Base-by-base conservation (phyloP, 306 rosid species). In the Cucumis melo region DNA sequence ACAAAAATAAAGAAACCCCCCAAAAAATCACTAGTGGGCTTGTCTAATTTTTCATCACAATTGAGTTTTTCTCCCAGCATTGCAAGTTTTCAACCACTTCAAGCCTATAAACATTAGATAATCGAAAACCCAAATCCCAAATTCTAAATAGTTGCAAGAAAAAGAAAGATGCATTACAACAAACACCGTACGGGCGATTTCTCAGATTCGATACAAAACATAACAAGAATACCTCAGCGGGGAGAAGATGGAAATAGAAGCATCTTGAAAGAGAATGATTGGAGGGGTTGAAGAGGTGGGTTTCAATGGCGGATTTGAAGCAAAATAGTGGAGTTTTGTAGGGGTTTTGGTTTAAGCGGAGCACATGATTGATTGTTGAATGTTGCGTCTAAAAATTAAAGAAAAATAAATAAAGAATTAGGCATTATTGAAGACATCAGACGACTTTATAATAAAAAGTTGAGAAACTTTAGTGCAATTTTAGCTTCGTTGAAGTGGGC, bases 311-410 rank as follows among this genome's bases (percentile, higher is more conserved):
- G 62, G 77, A 73, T 73, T 73, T 51, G 44, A 11, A 46, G 36
- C 16, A 57, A 70, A 70, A 46, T 7, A 50, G 75, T 50, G 38
- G 39, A 50, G 13, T 53, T 19, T 73, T 51, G 77, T 27, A 9
- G 76, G 76, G 76, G 13, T 46, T 71, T 42, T 12, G 53, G 75
- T 64, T 64, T 65, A 65, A 17, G 73, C 73, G 55, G 61, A 72
- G 42, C 60, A 48, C 57, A 70, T 70, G 42, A 72, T 65, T 36
- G 56, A 54, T 27, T 27, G 44, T 44, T 48, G 57, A 17, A 19
- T 23, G 53, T 10, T 12, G 21, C 3, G 46, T 24, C 44, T 46
- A 9, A 23, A 70, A 23, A 71, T 42, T 38, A 10, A 38, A 38
- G 10, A 38, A 32, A 32, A 15, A 32, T 15, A 64, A 64, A 16